These are phyloP conservation scores for Aspergillus carbonarius DNA, from an alignment of 2,329 filamentous ascomycete species.

Conservation along the genomic window DNA sequence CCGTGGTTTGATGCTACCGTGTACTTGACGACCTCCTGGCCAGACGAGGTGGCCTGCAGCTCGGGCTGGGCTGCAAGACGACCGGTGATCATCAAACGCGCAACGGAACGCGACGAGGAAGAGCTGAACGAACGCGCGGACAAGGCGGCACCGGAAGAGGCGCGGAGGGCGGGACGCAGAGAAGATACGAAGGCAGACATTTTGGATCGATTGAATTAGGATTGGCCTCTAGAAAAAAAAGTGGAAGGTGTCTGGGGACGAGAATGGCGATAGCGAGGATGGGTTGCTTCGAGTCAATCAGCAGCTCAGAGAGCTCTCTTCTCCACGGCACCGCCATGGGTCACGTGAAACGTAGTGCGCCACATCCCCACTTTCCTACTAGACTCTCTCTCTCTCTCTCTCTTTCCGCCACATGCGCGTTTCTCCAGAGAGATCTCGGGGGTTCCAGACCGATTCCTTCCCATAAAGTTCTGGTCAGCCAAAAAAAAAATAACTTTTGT, in stretches of 20 bases:
- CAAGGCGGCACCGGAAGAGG: constrained; percentile 39
- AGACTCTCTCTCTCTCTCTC: background rate
- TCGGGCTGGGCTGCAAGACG: constrained; percentile 80
- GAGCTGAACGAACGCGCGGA: constrained; percentile 73
- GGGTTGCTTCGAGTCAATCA: background rate
- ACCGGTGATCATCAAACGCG: constrained; percentile 83
- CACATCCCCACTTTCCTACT: background rate
- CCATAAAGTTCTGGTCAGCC: background rate
- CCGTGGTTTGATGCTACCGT: constrained; percentile 69
- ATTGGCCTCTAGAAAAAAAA: background rate
- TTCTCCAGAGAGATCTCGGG: too few relatives aligned
- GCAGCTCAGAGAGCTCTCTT: background rate
- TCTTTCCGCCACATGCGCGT: background rate
- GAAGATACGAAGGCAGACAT: constrained; percentile 53
- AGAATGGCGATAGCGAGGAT: background rate
- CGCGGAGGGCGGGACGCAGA: constrained; percentile 51
- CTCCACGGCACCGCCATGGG: background rate
- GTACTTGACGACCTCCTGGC: constrained; percentile 75
- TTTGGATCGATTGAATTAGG: background rate
- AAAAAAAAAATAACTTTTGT: background rate
- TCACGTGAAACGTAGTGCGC: background rate
- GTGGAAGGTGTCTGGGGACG: background rate
- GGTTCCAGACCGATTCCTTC: background rate
- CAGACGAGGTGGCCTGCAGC: constrained; percentile 65
- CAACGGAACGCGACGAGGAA: constrained; percentile 59